phyloP scores from a whole-genome alignment of 2,329 filamentous ascomycete genomes.

The Aspergillus latus region DNA sequence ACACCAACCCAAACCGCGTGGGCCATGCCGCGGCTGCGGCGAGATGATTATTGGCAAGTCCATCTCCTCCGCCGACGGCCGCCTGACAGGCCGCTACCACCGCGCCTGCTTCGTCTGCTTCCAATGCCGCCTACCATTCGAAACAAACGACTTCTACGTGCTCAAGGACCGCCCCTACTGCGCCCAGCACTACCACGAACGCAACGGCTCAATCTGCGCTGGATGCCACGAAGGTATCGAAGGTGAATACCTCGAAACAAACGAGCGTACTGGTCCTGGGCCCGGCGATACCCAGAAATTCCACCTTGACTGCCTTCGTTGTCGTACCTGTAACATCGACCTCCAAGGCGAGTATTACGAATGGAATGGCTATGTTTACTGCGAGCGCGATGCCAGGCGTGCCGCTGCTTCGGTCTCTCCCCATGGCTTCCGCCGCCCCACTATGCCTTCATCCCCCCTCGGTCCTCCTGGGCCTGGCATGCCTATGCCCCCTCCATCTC shows the following conservation, averaged over 20 bases:
- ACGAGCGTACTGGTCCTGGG: conserved; percentile 37
- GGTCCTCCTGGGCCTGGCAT: conserved; percentile 18
- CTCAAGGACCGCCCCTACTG: conserved; percentile 85
- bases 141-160: conserved; percentile 90
- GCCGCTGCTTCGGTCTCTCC: conserved; percentile 44
- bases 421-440: conserved; percentile 38
- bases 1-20: conserved; percentile 55
- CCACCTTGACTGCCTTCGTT: conserved; percentile 84
- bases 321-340: conserved; percentile 68
- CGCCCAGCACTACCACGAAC: conserved; percentile 84
- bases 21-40: conserved; percentile 79
- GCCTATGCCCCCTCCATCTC: conserved; percentile 13
- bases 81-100: conserved; percentile 90
- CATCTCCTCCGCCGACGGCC: conserved; percentile 87
- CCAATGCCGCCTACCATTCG: conserved; percentile 77
- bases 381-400: conserved; percentile 78
- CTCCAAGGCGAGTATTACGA: conserved; percentile 89
- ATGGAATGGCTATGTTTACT: conserved; percentile 75
- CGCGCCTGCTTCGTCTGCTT: conserved; percentile 92
- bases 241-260: conserved; percentile 87
- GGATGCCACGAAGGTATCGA: conserved; percentile 84
- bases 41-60: conserved; percentile 83
- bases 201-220: conserved; percentile 83
- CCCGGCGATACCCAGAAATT: conserved; percentile 64
- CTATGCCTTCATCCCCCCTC: conserved; percentile 35